These are phyloP conservation scores for Dioscorea zingiberensis DNA, from an alignment of 106 monocot species.

Conservation along the genomic window DNA sequence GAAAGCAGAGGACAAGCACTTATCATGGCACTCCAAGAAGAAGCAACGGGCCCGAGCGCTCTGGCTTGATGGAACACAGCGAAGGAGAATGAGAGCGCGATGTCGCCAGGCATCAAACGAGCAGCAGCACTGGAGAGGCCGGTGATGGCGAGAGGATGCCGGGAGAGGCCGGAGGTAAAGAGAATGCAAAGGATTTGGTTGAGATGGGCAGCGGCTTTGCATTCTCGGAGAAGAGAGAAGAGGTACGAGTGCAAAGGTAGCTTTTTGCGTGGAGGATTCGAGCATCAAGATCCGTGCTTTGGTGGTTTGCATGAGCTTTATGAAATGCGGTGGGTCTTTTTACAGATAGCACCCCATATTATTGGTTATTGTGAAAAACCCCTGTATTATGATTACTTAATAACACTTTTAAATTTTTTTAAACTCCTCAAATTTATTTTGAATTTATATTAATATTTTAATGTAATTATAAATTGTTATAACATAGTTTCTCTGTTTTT, in stretches of 20 bases:
- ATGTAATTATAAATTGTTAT: too few species aligned
- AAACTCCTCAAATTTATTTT: too few species aligned
- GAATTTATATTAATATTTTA: too few species aligned
- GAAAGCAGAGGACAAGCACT: constrained; percentile 7
- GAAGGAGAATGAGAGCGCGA: constrained; percentile 1
- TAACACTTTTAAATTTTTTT: not conserved
- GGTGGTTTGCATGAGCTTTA: not conserved
- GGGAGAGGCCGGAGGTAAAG: constrained; percentile 18
- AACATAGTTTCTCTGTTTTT: too few species aligned
- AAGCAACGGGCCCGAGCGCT: not conserved
- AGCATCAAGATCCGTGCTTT: not conserved
- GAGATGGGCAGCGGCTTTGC: not conserved
- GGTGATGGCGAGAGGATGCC: constrained; percentile 4
- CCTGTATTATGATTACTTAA: too few species aligned
- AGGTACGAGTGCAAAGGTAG: not conserved
- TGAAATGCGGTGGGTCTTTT: not conserved
- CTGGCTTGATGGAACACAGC: not conserved
- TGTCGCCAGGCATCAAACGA: constrained; percentile 6
- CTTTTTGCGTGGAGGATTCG: not conserved
- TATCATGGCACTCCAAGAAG: constrained; percentile 15
- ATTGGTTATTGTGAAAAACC: not conserved
- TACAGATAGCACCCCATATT: not conserved
- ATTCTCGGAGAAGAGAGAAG: not conserved
- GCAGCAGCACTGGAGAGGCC: constrained; percentile 7
- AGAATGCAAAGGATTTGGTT: constrained; percentile 19